Conservation (phyloP, 2,329 filamentous ascomycete genomes). For the Ambrosiella cleistominuta region DNA sequence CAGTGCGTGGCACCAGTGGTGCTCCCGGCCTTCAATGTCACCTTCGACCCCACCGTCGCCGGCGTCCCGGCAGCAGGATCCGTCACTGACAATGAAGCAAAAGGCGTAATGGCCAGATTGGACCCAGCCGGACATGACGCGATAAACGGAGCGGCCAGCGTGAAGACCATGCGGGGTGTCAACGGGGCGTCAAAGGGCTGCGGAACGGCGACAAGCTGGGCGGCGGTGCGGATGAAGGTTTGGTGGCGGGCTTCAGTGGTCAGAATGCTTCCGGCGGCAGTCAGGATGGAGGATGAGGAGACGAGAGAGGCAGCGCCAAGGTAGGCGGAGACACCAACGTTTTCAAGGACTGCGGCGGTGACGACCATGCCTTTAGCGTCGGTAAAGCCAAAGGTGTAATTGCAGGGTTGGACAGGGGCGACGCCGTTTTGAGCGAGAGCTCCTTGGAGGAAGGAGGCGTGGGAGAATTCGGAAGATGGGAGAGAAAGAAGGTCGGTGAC, state of each 20-base stretch:
- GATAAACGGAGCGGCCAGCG: conserved; percentile 58
- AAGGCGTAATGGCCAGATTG: conserved; percentile 45
- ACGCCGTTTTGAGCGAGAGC: conserved; percentile 44
- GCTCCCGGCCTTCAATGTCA: conserved; percentile 33
- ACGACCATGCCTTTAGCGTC: conserved; percentile 49
- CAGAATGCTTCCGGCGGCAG: conserved; percentile 51
- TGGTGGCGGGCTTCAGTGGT: conserved; percentile 60
- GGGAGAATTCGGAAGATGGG: conserved; percentile 40
- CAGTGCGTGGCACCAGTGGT: conserved; percentile 39
- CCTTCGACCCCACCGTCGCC: conserved; percentile 19
- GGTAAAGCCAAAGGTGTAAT: conserved; percentile 55
- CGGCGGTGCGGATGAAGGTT: conserved; percentile 48
- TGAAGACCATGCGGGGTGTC: conserved; percentile 51
- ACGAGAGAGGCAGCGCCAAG: conserved; percentile 53
- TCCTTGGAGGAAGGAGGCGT: conserved; percentile 27
- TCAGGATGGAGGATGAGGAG: conserved; percentile 39
- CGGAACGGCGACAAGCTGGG: conserved; percentile 41
- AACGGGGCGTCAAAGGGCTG: conserved; percentile 55
- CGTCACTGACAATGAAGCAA: conserved; percentile 38
- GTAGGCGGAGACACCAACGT: conserved; percentile 56
- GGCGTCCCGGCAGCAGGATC: conserved; percentile 24
- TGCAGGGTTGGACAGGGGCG: conserved; percentile 48
- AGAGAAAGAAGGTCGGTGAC: conserved; percentile 39
- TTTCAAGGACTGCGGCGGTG: conserved; percentile 53
- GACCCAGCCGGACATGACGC: conserved; percentile 47